Conservation (phyloP, 129 eudicot genomes). For the Flaveria linearis region DNA sequence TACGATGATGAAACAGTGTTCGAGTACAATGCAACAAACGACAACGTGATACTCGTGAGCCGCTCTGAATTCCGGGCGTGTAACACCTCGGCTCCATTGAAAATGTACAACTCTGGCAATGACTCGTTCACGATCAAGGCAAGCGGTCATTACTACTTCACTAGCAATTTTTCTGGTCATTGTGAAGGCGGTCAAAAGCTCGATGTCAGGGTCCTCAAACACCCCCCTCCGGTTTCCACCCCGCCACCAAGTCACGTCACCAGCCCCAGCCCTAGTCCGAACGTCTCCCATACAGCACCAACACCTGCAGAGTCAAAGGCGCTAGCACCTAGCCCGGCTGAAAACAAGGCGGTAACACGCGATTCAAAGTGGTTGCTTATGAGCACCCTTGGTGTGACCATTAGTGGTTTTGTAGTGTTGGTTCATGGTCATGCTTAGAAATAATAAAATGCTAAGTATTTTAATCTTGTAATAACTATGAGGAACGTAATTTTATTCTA, state of each 20-base stretch:
- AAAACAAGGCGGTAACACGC: slow-evolving; percentile 2
- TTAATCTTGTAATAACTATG: slow-evolving; percentile 6
- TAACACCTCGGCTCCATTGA: slow-evolving; percentile 43
- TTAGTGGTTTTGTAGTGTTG: slow-evolving; percentile 19
- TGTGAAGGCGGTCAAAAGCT: slow-evolving; percentile 61
- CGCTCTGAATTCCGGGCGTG: slow-evolving; percentile 48
- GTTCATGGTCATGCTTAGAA: slow-evolving; percentile 25
- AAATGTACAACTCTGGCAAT: slow-evolving; percentile 43
- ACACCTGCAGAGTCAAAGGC: slow-evolving; percentile 10
- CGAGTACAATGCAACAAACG: slow-evolving; percentile 44
- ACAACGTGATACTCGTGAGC: slow-evolving; percentile 54
- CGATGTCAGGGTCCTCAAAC: slow-evolving; percentile 44
- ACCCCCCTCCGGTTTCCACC: background rate
- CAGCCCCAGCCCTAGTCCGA: slow-evolving; percentile 7
- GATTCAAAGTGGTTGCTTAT: slow-evolving; percentile 34
- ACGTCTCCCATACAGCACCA: background rate
- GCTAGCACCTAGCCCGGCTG: slow-evolving; percentile 35
- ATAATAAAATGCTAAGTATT: slow-evolving; percentile 7
- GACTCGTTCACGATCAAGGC: slow-evolving; percentile 48
- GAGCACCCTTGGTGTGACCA: slow-evolving; percentile 19
- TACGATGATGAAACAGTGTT: slow-evolving; percentile 40
- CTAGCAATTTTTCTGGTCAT: slow-evolving; percentile 52
- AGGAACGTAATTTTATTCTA: background rate
- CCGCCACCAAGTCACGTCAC: slow-evolving; percentile 9
- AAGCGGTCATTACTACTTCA: slow-evolving; percentile 60